phyloP scores from a whole-genome alignment of 768 basidiomycete species.

The Phaeolepiota aurea region DNA sequence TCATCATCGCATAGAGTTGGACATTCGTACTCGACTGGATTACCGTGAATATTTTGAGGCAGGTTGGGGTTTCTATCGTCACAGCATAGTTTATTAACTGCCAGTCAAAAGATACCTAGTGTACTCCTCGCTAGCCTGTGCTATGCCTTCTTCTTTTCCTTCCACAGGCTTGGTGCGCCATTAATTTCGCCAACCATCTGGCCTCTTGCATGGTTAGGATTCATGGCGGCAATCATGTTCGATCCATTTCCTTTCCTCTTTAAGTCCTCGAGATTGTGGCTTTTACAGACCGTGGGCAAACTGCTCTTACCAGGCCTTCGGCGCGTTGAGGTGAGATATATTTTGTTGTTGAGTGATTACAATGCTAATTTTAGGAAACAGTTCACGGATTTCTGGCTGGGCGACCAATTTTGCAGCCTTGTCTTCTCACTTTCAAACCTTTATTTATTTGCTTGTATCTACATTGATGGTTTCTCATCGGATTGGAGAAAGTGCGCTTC shows the following conservation, averaged over 20 bases:
- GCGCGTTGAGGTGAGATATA: conserved; percentile 56
- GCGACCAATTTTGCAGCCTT: conserved; percentile 80
- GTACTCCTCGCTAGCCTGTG: conserved; percentile 67
- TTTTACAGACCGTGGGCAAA: conserved; percentile 53
- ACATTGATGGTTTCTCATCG: conserved; percentile 43
- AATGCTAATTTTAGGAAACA: conserved; percentile 13
- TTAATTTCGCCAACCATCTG: conserved; percentile 62
- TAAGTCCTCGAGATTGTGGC: conserved; percentile 72
- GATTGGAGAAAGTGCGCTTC: conserved; percentile 41
- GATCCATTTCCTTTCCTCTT: conserved; percentile 70
- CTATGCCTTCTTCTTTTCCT: conserved; percentile 82
- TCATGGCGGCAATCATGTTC: conserved; percentile 49
- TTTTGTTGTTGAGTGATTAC: neutral
- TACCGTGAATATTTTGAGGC: conserved; percentile 65
- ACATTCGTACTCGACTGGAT: conserved; percentile 65
- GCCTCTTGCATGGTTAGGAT: conserved; percentile 75
- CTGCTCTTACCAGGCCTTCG: conserved; percentile 63
- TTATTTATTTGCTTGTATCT: conserved; percentile 69
- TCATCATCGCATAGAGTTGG: conserved; percentile 42
- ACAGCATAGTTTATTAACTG: conserved; percentile 23
- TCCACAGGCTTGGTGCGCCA: conserved; percentile 48
- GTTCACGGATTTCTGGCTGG: conserved; percentile 89
- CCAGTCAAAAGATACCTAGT: conserved; percentile 81
- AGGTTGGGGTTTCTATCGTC: conserved; percentile 9
- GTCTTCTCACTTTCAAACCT: conserved; percentile 67